A percentile compares a stretch with the other conserved stretches of the same genome.
These are phyloP conservation scores for Prinsepia uniflora DNA, from an alignment of 306 rosid genomes.

Conservation along the genomic window DNA sequence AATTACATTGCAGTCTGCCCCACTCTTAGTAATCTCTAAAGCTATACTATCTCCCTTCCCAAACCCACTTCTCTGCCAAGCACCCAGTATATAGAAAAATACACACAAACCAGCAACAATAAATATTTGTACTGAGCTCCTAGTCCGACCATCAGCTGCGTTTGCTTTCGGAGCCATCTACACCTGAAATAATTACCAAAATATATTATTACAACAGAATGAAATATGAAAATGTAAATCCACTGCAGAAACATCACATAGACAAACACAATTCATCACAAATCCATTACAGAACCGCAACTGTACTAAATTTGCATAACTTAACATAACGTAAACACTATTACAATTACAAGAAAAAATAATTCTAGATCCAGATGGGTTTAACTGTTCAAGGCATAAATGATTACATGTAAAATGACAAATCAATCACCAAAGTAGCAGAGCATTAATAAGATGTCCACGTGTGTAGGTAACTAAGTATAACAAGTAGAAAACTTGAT, in stretches of 20 bases:
- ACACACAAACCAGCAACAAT: conserved; percentile 82
- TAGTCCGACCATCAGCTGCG: conserved; percentile 63
- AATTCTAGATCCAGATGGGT: not conserved
- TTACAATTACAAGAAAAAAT: not conserved
- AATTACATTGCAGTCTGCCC: conserved; percentile 53
- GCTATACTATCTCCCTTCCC: conserved; percentile 94
- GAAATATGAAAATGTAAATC: conserved; percentile 5
- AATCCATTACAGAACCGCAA: conserved; percentile 2
- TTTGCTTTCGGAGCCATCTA: conserved; percentile 64
- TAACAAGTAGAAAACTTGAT: not conserved
- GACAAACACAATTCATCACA: conserved; percentile 5
- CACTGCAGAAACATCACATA: not conserved
- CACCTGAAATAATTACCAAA: conserved; percentile 38
- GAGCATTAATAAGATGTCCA: not conserved
- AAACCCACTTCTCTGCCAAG: conserved; percentile 95
- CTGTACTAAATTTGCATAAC: conserved; percentile 5
- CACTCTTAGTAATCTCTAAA: conserved; percentile 60
- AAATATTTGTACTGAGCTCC: conserved; percentile 77
- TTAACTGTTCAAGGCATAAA: not conserved
- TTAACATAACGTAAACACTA: not conserved
- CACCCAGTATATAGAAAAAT: conserved; percentile 86
- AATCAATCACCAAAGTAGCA: conserved; percentile 15
- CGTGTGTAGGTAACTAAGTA: not conserved
- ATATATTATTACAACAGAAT: conserved; percentile 4
- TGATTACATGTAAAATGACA: not conserved